These are phyloP conservation scores for Tolypocladium amazonense DNA, from an alignment of 2,329 filamentous ascomycete genomes.

Conservation along the genomic window DNA sequence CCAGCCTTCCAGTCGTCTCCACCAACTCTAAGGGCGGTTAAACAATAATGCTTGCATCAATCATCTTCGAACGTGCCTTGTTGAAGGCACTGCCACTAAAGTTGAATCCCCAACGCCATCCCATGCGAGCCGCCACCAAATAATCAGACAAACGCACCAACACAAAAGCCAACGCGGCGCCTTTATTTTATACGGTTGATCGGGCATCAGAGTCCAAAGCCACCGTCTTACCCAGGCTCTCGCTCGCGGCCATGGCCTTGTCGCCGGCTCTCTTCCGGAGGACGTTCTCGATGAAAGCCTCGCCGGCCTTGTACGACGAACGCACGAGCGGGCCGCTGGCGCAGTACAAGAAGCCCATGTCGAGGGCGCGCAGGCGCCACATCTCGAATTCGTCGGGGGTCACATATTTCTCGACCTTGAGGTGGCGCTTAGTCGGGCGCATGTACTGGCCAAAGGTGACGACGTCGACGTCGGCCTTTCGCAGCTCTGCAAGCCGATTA, in stretches of 20 bases:
- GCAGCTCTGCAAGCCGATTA: conserved; percentile 46
- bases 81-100: conserved; percentile 18
- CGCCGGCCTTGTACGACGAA: conserved; percentile 94
- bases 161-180: background rate
- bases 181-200: conserved; percentile 9
- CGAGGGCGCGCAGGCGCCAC: conserved; percentile 81
- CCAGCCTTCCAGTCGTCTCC: background rate
- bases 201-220: conserved; percentile 22
- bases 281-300: conserved; percentile 98
- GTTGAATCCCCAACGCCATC: conserved; percentile 14
- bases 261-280: conserved; percentile 64
- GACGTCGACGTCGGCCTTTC: conserved; percentile 75
- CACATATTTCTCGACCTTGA: conserved; percentile 93
- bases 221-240: conserved; percentile 27
- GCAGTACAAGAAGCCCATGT: conserved; percentile 95
- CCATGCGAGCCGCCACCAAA: conserved; percentile 1
- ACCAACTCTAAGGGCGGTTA: too few relatives aligned
- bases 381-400: conserved; percentile 84
- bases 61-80: conserved; percentile 6
- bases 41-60: background rate
- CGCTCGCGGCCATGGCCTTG: conserved; percentile 21
- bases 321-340: conserved; percentile 87
- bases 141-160: background rate
- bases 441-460: conserved; percentile 99
- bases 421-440: conserved; percentile 95